Base-by-base conservation (phyloP, 2,329 filamentous ascomycete species). In the Exserohilum rostratum region DNA sequence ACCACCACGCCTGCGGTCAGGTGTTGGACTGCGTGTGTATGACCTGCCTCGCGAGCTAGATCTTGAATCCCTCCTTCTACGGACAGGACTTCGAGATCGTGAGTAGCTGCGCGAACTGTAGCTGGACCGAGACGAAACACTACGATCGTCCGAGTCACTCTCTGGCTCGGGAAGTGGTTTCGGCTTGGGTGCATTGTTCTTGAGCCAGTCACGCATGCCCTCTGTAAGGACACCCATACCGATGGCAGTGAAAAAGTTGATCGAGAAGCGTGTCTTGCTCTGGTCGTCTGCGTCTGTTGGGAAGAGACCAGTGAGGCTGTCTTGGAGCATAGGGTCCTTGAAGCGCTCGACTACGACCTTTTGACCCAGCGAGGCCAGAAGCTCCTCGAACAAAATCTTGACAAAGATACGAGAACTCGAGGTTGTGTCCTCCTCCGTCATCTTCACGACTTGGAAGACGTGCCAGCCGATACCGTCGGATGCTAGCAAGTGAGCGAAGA, bases 161-260 rank as follows among this genome's bases (percentile, higher is more conserved):
- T 74, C 73, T 18, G 70, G 66, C 47, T 68, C 70, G 5, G 71
- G 73, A 2, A 74, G 57, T 5, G 91, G 86, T 1, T 89, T 83
- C 2, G 93, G 92, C 72, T 96, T 95, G 11, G 93, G 93, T 76
- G 96, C 86, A 31, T 57, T 66, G 70, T 92, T 96, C 73, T 93
- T 90, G 52, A 99, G 83, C 71, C 89, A 87, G 69, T 96, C 91
- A 75, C 95, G 88, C 91, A 97, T 96, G 63, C 92, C 90, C 72
- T 99, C 95, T 2, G 95, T 99, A 58, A 99, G 83, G 20, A 86
- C 87, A 72, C 95, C 95, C 90, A 99, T 96, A 54, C 93, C 92
- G 68, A 99, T 96, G 68, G 92, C 95, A 9, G 95, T 99, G 76
- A 99, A 98, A 82, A 97, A 99, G 78, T 99, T 99, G 87, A 99